phyloP scores from a whole-genome alignment of 768 basidiomycete species.

The Strobilomyces echinocephalus region DNA sequence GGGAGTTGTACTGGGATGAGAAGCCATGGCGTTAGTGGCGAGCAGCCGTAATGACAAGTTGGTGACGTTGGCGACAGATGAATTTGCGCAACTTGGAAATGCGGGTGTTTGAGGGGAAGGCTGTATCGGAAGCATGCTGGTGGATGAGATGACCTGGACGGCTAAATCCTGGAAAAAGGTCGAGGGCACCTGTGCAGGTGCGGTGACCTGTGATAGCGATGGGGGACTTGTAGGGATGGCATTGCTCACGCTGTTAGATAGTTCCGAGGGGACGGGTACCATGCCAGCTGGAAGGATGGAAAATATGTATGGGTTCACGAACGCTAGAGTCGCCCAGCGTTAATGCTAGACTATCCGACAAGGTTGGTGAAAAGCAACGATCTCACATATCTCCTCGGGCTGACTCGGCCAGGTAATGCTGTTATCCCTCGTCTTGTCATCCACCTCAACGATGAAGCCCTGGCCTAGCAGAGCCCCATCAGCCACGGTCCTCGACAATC shows the following conservation, averaged over 20 bases:
- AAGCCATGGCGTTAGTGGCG: slow-evolving; percentile 33
- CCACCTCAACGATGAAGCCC: slow-evolving; percentile 58
- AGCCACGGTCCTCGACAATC: neutral
- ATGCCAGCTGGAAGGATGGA: slow-evolving; percentile 69
- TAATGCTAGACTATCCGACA: slow-evolving; percentile 63
- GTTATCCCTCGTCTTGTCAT: slow-evolving; percentile 49
- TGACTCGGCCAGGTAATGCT: slow-evolving; percentile 71
- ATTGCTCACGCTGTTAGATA: slow-evolving; percentile 17
- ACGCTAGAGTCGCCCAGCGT: slow-evolving; percentile 45
- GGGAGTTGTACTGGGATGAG: slow-evolving; percentile 38
- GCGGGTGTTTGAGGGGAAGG: slow-evolving; percentile 45
- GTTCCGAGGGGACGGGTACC: slow-evolving; percentile 34
- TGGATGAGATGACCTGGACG: slow-evolving; percentile 66
- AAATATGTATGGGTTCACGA: slow-evolving; percentile 73
- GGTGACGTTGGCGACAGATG: neutral
- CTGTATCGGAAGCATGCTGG: slow-evolving; percentile 59
- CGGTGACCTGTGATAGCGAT: slow-evolving; percentile 15
- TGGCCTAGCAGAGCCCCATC: slow-evolving; percentile 43
- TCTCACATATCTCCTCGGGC: slow-evolving; percentile 74
- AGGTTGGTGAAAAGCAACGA: slow-evolving; percentile 27
- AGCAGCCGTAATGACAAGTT: too few species aligned
- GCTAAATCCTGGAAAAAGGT: slow-evolving; percentile 51
- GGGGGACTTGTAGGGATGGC: slow-evolving; percentile 9
- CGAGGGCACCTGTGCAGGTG: slow-evolving; percentile 24
- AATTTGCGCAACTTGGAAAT: slow-evolving; percentile 35